Evolutionary conservation across 139 green algal species (phyloP).

Genomic region (Edaphochlamys debaryana): DNA sequence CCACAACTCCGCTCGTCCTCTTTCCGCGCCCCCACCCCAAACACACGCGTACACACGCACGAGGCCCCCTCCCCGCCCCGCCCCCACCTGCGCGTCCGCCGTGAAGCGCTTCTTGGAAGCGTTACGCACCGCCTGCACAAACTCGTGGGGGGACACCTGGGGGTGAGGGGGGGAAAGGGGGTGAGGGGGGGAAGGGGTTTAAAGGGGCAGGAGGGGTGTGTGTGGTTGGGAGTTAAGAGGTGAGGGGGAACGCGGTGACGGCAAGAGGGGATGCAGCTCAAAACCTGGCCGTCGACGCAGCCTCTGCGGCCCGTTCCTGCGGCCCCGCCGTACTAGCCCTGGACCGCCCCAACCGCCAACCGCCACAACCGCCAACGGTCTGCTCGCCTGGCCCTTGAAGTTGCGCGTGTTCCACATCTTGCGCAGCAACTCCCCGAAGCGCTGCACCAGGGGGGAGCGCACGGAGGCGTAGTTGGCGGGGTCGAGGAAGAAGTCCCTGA

Average conservation of each 20-base stretch:
- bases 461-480: constrained; percentile 77
- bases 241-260: not conserved
- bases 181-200: not conserved
- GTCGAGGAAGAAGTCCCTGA: constrained; percentile 93
- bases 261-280: no score
- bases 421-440: constrained; percentile 92
- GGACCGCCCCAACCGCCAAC: no score
- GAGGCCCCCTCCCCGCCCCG: no score
- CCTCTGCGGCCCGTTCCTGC: no score
- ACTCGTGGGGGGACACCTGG: constrained; percentile 94
- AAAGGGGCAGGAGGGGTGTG: not conserved
- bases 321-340: no score
- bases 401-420: constrained; percentile 97
- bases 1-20: no score
- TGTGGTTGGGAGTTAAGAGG: not conserved
- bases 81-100: constrained; percentile 77
- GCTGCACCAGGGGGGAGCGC: constrained; percentile 75
- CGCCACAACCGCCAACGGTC: no score
- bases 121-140: constrained; percentile 93
- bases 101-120: constrained; percentile 88
- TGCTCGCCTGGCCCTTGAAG: constrained; percentile 92
- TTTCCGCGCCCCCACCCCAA: no score
- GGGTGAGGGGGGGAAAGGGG: not conserved
- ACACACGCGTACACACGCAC: no score
- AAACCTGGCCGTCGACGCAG: no score